These are phyloP conservation scores for Citrus medica DNA, from an alignment of 345 rosid genomes.

Conservation along the genomic window DNA sequence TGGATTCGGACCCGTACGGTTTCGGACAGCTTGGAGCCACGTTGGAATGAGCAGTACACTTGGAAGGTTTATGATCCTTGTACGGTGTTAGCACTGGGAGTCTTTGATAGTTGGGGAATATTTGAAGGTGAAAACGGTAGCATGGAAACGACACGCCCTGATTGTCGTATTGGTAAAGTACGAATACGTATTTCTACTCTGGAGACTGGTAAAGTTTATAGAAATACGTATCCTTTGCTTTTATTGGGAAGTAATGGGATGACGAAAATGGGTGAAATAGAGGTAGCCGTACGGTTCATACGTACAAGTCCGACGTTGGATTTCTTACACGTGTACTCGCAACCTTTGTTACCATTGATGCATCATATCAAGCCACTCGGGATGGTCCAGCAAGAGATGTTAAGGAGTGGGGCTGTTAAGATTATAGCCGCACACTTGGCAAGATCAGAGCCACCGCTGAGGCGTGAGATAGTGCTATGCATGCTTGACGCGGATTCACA, in stretches of 20 bases:
- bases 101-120: slow-evolving; percentile 67
- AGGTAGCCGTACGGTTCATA: slow-evolving; percentile 64
- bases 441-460: slow-evolving; percentile 75
- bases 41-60: slow-evolving; percentile 93
- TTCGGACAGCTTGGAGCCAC: slow-evolving; percentile 66
- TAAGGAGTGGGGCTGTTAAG: slow-evolving; percentile 51
- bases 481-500: slow-evolving; percentile 75
- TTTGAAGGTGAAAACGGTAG: slow-evolving; percentile 34
- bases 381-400: slow-evolving; percentile 44
- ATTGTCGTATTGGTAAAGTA: slow-evolving; percentile 66
- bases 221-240: slow-evolving; percentile 55
- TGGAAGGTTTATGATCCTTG: slow-evolving; percentile 89
- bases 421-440: slow-evolving; percentile 58
- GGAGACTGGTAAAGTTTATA: slow-evolving; percentile 65
- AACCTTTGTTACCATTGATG: slow-evolving; percentile 73
- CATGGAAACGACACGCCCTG: slow-evolving; percentile 50
- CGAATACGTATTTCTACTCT: slow-evolving; percentile 71
- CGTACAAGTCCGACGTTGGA: slow-evolving; percentile 65
- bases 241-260: slow-evolving; percentile 53
- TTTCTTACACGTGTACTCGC: slow-evolving; percentile 81
- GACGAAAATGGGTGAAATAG: slow-evolving; percentile 73
- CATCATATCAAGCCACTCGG: slow-evolving; percentile 74
- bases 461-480: slow-evolving; percentile 58
- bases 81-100: slow-evolving; percentile 72
- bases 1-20: slow-evolving; percentile 93